Evolutionary conservation across 2,329 filamentous ascomycete species (phyloP).

Genomic region (Cytospora schulzeri): DNA sequence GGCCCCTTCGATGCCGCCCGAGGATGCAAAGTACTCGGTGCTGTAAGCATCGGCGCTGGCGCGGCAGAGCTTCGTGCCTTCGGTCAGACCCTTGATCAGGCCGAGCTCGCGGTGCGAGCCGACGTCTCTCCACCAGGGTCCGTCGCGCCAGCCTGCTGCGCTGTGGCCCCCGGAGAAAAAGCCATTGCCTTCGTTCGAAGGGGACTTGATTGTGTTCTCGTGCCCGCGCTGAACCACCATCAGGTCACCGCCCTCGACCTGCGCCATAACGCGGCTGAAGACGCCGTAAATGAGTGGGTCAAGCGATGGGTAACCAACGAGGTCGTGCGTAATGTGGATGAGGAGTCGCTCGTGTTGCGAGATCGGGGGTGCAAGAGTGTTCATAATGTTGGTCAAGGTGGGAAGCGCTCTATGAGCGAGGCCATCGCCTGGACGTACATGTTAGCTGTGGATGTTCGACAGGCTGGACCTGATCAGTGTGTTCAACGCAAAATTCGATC

Average conservation of each 20-base stretch:
- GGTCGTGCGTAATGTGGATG: slow-evolving; percentile 96
- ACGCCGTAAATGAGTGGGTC: slow-evolving; percentile 90
- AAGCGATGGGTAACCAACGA: slow-evolving; percentile 90
- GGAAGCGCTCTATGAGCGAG: slow-evolving; percentile 84
- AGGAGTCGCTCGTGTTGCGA: slow-evolving; percentile 94
- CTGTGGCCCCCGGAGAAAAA: slow-evolving; percentile 54
- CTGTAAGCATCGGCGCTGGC: slow-evolving; percentile 89
- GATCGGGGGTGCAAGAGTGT: slow-evolving; percentile 94
- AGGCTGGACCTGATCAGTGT: not conserved
- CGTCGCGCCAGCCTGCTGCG: slow-evolving; percentile 80
- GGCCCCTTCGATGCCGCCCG: slow-evolving; percentile 79
- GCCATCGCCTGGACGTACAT: slow-evolving; percentile 69
- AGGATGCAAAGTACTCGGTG: slow-evolving; percentile 76
- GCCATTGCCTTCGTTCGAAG: slow-evolving; percentile 37
- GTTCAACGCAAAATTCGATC: not conserved
- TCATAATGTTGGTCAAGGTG: slow-evolving; percentile 91
- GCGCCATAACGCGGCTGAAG: slow-evolving; percentile 96
- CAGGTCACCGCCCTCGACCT: slow-evolving; percentile 95
- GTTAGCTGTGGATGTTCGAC: slow-evolving; percentile 9
- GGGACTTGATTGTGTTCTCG: slow-evolving; percentile 71
- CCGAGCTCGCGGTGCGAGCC: slow-evolving; percentile 74
- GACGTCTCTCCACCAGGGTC: slow-evolving; percentile 89
- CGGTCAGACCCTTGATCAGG: slow-evolving; percentile 75
- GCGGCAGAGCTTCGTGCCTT: slow-evolving; percentile 88
- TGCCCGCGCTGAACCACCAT: slow-evolving; percentile 92